Evolutionary conservation across 768 basidiomycete species (phyloP), one percentile per base, ranked within the genome.

Genomic region (Lactarius sanguifluus): DNA sequence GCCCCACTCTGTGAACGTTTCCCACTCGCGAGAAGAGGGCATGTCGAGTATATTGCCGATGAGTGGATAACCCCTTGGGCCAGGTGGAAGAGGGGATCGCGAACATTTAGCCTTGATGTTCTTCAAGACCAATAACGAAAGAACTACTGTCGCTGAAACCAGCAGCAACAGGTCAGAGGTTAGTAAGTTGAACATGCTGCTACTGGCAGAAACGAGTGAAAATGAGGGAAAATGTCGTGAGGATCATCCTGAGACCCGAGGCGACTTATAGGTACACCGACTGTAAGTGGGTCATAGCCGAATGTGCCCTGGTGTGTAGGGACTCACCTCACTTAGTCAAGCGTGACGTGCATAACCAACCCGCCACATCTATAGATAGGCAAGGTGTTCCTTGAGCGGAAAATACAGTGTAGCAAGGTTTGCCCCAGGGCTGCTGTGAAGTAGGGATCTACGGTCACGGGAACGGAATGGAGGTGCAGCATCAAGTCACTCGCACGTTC

Each of bases 11-110:
- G 64, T 59, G 61, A 71, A 73, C 6, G 69, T 73, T 25, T 68
- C 61, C 71, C 72, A 73, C 18, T 67, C 69, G 23, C 68, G 62
- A 25, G 57, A 50, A 8, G 61, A 40, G 3, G 70, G 68, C 16
- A 75, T 66, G 52, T 71, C 69, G 28, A 68, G 59, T 20, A 70
- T n/a, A 59, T 75, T 73, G 15, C 73, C 73, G 1, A 74, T 10
- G 54, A 74, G 38, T 16, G 70, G 70, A 32, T 68, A 40, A 9
- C 43, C 60, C 16, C 34, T 52, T 23, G 73, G 72, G 38, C 73
- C 73, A 9, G 73, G 73, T 18, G 70, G 71, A 15, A 71, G 64
- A 41, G 56, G 57, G 36, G 61, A 20, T 38, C 28, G 40, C 25
- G 57, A 41, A 36, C n/a, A 60, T n/a, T 23, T 62, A 12, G 30